These are phyloP conservation scores for Zygosaccharomyces kombuchaensis DNA, from an alignment of 805 yeast species.

Conservation along the genomic window DNA sequence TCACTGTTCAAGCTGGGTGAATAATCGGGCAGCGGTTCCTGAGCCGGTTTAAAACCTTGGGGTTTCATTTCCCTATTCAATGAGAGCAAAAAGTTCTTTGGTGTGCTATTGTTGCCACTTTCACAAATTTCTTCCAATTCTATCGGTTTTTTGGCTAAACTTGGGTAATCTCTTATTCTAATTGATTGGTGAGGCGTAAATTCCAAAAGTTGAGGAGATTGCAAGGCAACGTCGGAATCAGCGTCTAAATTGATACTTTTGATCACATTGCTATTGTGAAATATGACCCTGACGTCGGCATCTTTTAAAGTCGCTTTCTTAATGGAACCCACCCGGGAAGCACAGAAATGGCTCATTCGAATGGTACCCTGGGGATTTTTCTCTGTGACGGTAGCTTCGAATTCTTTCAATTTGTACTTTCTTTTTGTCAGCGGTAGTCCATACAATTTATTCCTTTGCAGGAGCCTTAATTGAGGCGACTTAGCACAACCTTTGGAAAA, in stretches of 20 bases:
- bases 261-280: conserved; percentile 27
- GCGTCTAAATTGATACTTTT: conserved; percentile 16
- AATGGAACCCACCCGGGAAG: conserved; percentile 22
- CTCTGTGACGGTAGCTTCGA: conserved; percentile 13
- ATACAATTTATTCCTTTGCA: conserved; percentile 24
- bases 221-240: not conserved
- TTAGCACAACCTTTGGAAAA: conserved; percentile 27
- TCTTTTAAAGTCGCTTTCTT: conserved; percentile 21
- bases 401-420: conserved; percentile 25
- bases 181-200: conserved; percentile 21
- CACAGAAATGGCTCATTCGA: conserved; percentile 16
- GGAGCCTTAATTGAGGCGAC: conserved; percentile 26
- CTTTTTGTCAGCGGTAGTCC: conserved; percentile 24
- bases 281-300: conserved; percentile 32
- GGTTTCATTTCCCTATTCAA: not conserved
- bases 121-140: conserved; percentile 4
- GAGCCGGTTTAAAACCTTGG: not conserved
- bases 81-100: not conserved
- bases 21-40: not conserved
- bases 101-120: not conserved
- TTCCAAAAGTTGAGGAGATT: conserved; percentile 16
- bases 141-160: conserved; percentile 6
- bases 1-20: not conserved
- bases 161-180: conserved; percentile 19
- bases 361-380: not conserved